Percentiles rank a stretch among this genome's conserved stretches.
Evolutionary conservation across 331 rosid genomes (phyloP).

Genomic region (Cydonia oblonga): DNA sequence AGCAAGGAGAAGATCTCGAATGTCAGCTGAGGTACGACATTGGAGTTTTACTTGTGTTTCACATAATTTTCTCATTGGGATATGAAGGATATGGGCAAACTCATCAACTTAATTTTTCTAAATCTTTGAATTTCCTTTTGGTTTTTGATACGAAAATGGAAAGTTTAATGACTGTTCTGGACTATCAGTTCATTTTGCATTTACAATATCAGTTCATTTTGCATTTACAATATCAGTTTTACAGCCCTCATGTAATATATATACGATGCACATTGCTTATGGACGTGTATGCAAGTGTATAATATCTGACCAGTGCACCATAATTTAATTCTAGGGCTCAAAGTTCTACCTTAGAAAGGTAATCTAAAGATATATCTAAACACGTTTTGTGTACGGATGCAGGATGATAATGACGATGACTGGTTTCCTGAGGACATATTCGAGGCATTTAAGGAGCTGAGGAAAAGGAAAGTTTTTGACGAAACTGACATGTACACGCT

Average conservation of each 20-base stretch:
- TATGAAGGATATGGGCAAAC: neutral
- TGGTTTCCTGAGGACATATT: conserved; percentile 81
- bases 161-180: too few species aligned
- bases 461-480: conserved; percentile 71
- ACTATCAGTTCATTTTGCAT: too few species aligned
- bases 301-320: neutral
- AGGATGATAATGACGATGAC: conserved; percentile 86
- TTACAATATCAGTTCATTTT: too few species aligned
- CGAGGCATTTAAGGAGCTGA: conserved; percentile 90
- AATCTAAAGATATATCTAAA: neutral
- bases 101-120: neutral
- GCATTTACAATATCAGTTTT: too few species aligned
- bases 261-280: neutral
- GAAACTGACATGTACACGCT: conserved; percentile 89
- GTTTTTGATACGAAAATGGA: too few species aligned
- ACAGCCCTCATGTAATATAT: too few species aligned
- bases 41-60: neutral
- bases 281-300: neutral
- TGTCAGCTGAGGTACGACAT: conserved; percentile 47
- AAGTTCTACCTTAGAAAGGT: neutral
- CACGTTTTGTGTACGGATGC: conserved; percentile 16
- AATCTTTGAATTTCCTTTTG: too few species aligned
- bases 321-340: neutral
- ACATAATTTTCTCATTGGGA: neutral
- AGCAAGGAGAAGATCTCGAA: conserved; percentile 36